Evolutionary conservation across 352 stramenopile genomes (phyloP), one percentile per base, ranked within the genome.

Genomic region (Aphanomyces cochlioides): DNA sequence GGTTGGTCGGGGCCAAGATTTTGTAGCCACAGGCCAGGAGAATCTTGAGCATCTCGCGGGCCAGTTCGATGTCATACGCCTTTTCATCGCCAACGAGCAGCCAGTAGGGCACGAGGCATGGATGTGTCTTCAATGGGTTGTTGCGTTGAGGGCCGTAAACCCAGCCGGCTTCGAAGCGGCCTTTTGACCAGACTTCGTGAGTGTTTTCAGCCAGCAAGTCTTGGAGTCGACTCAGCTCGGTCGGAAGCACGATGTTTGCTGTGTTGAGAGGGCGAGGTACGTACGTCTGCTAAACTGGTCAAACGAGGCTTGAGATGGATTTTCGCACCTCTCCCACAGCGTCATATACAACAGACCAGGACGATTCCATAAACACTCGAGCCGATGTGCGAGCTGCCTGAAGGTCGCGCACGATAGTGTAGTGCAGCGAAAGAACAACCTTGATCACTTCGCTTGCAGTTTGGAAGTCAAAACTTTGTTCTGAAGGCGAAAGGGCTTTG

Each of bases 11-110:
- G 28, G 28, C 28, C 28, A 58, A n/a, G 57, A 58, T 36, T 12
- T 28, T 50, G 43, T 50, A 50, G 1, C 43, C 43, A 50, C 43
- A 50, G 10, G 86, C 86, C 34, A 94, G 75, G 17, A 94, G 78
- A 47, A 82, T 94, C 82, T 94, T 94, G 63, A 92, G 80, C 39
- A 85, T 92, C 69, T 92, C 85, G 65, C 84, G 89, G 28, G 86
- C 86, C 61, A 92, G 92, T 69, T 92, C 92, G 50, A 92, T 76
- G 71, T 94, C 86, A 74, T 92, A 92, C 67, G 91, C 83, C 66
- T 94, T 92, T 64, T 94, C 86, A 5, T 91, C 83, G 53, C 92
- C 85, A 10, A 83, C 90, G n/a, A 94, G 76, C 67, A 92, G 92
- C 53, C 91, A 85, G 67, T 94, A 94, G 7, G 86, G 86, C 68